Evolutionary conservation across 441 rosid species (phyloP), one percentile per base, ranked within the genome.

Genomic region (Pelargonium fulgidum): DNA sequence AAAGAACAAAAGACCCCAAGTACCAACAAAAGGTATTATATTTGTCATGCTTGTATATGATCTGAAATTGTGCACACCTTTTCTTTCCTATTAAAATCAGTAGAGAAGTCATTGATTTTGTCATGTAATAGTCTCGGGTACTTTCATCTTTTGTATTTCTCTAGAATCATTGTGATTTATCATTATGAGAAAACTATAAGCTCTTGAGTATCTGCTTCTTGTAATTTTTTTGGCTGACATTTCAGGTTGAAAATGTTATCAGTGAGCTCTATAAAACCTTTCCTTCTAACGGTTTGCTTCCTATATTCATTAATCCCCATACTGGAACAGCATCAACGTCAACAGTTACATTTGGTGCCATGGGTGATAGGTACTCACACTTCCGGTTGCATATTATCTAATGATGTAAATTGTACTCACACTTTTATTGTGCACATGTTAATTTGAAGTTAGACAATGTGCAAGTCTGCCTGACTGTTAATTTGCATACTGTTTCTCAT

Each of bases 331-430:
- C 59, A 52, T 52, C 59, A 52, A 16, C 14, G 19, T 52, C 59
- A 52, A 52, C 59, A 52, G 16, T 52, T n/a, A 52, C 59, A 52
- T 52, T 52, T 52, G 59, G 59, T 52, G 59, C 59, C 59, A 52
- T 52, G 59, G 59, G 59, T 52, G 59, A 52, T 52, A 52, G 59
- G 59, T 52, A 36, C 41, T 36, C 41, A 36, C 8, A 4, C 41
- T 36, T 36, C 41, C 6, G 41, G 41, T 36, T 36, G 41, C 41
- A 36, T 36, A 52, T 52, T 52, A 5, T 52, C 8, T 17, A n/a
- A n/a, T 52, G 17, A 14, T 14, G 59, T 2, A 16, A 52, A 52
- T 52, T 52, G 59, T 52, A n/a, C 59, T 14, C 16, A 14, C 41
- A 36, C 41, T 36, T 36, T 16, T 52, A 52, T 52, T 52, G 59